Evolutionary conservation across 2,329 filamentous ascomycete species (phyloP), one percentile per base, ranked within the genome.

Genomic region (Clonostachys rhizophaga): DNA sequence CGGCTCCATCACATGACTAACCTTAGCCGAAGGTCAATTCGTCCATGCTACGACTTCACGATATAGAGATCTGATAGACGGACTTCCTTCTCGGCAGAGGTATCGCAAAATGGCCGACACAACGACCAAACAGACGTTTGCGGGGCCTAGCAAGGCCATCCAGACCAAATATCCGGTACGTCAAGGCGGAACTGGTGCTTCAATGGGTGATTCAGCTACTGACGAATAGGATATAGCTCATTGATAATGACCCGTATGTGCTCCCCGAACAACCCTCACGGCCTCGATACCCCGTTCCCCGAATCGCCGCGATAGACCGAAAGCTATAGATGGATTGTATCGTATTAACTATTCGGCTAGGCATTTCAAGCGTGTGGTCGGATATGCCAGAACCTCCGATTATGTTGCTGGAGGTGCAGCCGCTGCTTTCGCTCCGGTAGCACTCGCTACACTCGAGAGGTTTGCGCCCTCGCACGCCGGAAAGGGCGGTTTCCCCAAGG

Each of bases 171-270:
- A 89, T 68, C 92, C 92, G 49, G 94, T 97, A 75, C 62, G 89
- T 75, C 47, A 11, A 36, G 39, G 30, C 46, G 34, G 37, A 47
- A 54, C 44, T 20, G 39, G 48, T 30, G 46, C 7, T 42, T 14
- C 52, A 45, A 50, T 53, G 54, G 53, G 33, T 42, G 37, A 55
- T 54, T 49, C 54, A 50, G 57, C 54, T 59, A 48, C 40, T 44
- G 17, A 48, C 35, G 42, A 48, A 41, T 45, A 30, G 46, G 41
- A 62, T 62, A 57, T 72, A 99, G 94, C 87, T 97, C 74, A 97
- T 99, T 71, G 94, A 99, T 77, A 95, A 89, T 75, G 94, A 99
- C 72, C 94, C 94, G 91, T 96, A 91, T 49, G 66, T 67, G 42
- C 34, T 13, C 34, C 5, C 41, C 41, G 42, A 9, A 14, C n/a